Evolutionary conservation across 176 grass and related monocot genomes (phyloP), one percentile per base, ranked within the genome.

Genomic region (Bothriochloa decipiens): DNA sequence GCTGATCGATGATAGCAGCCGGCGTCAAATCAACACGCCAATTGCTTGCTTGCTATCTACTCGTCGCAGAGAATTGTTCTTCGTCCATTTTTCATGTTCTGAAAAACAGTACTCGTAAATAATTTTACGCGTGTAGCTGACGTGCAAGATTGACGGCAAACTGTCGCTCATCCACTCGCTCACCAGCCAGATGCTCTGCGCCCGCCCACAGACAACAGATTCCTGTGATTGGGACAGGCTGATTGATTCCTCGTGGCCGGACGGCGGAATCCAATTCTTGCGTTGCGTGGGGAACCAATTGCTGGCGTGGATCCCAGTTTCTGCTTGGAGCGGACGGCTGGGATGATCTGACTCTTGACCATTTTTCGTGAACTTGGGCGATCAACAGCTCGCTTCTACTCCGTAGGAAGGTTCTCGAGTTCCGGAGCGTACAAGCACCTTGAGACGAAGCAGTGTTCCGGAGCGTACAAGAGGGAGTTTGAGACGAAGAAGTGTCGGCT

Each of bases 21-120:
- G 78, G 49, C 49, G 75, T 83, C 67, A 90, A 79, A 86, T 78
- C 80, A 79, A 83, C 55, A 83, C 46, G 68, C 75, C 80, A 75
- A 87, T 80, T 50, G 29, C 29, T 32, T 32, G 61, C 61, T 75
- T 49, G 61, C 49, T 75, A 83, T 74, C 80, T 72, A 28, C 67
- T 12, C 40, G n/a, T 76, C 77, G 3, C 76, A 45, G 12, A 12
- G 47, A 72, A 81, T 41, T 65, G 25, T 76, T 80, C 36, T 55
- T 14, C 62, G 25, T 41, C 65, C 46, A 18, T 77, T 91, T 68
- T 58, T 74, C 49, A 42, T 76, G 72, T 66, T 32, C 29, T 32
- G 29, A 2, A 46, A 26, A 9, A 74, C 63, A 7, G 32, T 13
- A 76, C 82, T 70, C 3, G 35, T 36, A 36, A 80, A 79, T 16